Evolutionary conservation across 805 yeast species (phyloP).

Genomic region (Kuraishia hungarica): DNA sequence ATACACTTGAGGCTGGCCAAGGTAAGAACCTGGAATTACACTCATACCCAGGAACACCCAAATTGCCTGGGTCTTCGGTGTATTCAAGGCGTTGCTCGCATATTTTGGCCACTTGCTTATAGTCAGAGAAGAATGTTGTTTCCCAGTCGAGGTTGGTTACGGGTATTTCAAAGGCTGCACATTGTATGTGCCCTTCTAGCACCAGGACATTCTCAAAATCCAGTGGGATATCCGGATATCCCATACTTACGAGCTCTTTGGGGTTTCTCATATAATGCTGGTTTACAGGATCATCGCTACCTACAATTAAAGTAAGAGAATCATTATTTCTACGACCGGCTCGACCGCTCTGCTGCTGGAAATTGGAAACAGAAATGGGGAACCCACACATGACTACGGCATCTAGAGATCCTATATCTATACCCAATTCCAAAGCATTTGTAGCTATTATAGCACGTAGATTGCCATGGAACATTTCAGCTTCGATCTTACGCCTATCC

Average conservation of each 20-base stretch:
- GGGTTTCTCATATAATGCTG: slow-evolving; percentile 75
- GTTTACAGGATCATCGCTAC: slow-evolving; percentile 78
- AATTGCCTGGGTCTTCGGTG: slow-evolving; percentile 36
- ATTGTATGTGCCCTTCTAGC: slow-evolving; percentile 79
- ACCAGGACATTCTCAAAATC: slow-evolving; percentile 56
- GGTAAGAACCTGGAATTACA: slow-evolving; percentile 59
- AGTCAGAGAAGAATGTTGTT: slow-evolving; percentile 43
- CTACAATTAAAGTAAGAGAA: slow-evolving; percentile 77
- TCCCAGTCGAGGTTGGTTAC: slow-evolving; percentile 44
- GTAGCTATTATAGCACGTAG: slow-evolving; percentile 87
- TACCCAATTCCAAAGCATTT: slow-evolving; percentile 91
- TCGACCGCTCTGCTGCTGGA: slow-evolving; percentile 95
- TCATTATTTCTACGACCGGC: slow-evolving; percentile 89
- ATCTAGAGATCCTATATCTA: slow-evolving; percentile 89
- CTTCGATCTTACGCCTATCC: slow-evolving; percentile 83
- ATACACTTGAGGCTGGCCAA: slow-evolving; percentile 71
- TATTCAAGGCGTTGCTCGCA: slow-evolving; percentile 31
- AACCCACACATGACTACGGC: slow-evolving; percentile 91
- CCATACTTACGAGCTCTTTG: slow-evolving; percentile 41
- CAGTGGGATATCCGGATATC: slow-evolving; percentile 50
- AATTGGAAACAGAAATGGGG: slow-evolving; percentile 77
- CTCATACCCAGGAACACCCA: slow-evolving; percentile 43
- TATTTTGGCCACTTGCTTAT: slow-evolving; percentile 21
- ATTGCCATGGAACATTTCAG: slow-evolving; percentile 83
- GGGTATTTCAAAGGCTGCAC: slow-evolving; percentile 88